phyloP scores from a whole-genome alignment of 352 stramenopile genomes.

The Globisporangium spiculum region DNA sequence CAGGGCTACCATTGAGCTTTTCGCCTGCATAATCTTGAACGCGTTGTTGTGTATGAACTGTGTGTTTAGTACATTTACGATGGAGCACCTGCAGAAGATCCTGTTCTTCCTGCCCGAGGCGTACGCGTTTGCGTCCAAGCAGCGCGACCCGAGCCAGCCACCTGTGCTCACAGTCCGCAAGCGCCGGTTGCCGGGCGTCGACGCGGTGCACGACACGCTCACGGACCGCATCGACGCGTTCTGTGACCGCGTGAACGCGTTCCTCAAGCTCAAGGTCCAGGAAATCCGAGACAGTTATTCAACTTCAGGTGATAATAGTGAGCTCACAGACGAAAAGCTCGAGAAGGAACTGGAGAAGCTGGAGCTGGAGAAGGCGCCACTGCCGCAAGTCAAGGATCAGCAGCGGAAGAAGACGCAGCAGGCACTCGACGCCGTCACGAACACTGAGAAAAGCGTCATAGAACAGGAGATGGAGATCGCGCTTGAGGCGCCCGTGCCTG shows the following conservation, averaged over 20 bases:
- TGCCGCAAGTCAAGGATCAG: slow-evolving; percentile 28
- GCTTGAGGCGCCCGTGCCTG: slow-evolving; percentile 59
- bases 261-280: slow-evolving; percentile 24
- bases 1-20: neutral
- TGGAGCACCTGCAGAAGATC: slow-evolving; percentile 57
- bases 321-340: slow-evolving; percentile 32
- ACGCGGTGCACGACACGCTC: slow-evolving; percentile 33
- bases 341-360: slow-evolving; percentile 32
- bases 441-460: slow-evolving; percentile 1
- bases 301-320: neutral
- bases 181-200: slow-evolving; percentile 28
- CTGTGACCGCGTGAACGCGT: slow-evolving; percentile 29
- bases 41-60: no score
- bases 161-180: slow-evolving; percentile 55
- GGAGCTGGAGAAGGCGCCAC: slow-evolving; percentile 30
- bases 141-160: slow-evolving; percentile 31
- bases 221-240: slow-evolving; percentile 51
- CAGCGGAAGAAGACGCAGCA: slow-evolving; percentile 12
- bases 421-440: slow-evolving; percentile 15
- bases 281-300: slow-evolving; percentile 11
- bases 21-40: neutral
- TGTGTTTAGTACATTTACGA: slow-evolving; percentile 35
- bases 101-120: slow-evolving; percentile 46
- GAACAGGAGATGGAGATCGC: slow-evolving; percentile 37
- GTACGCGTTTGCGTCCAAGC: slow-evolving; percentile 49